Base-by-base conservation (phyloP, 768 basidiomycete species). In the Porphyrellus cyaneotinctus region DNA sequence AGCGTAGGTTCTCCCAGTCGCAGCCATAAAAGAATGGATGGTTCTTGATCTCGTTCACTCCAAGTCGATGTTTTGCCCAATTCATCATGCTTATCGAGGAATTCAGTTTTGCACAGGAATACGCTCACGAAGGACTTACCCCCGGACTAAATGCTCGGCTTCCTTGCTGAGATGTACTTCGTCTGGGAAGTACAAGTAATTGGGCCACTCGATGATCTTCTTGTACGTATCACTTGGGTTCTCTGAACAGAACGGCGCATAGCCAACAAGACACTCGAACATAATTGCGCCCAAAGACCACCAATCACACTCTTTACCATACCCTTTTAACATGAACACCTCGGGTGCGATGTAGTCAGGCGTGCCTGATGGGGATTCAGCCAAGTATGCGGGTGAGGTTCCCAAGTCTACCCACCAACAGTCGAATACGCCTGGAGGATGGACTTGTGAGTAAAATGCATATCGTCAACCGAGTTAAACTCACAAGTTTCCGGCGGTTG, bases 271-370 rank as follows among this genome's bases (percentile, higher is more conserved):
- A 71, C 95, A 98, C 71, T 99, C 95, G 67, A 95, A 99, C 85
- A 95, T 97, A 70, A 99, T 98, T 6, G 95, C 95, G 13, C 95
- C 95, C 50, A 99, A 74, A 33, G 95, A 97, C 95, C 95, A 99
- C 95, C 95, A 99, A 72, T 99, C 95, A 66, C 95, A 98, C 72
- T 97, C 95, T 71, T 95, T 95, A 43, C 94, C 93, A 62, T 99
- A 99, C 6, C 95, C 95, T 66, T 95, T 88, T 75, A 95, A 87
- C 68, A 93, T 73, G 78, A 99, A 98, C 61, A 98, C 95, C 64
- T 98, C 95, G 4, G 95, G 95, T 0, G 95, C 94, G 63, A 98
- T 98, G 80, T 95, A 81, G 45, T 56, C 68, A 30, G 68, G 68
- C 12, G 68, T 69, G 46, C 68, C 68, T 69, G 32, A 33, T n/a